Percentiles rank a stretch among this genome's conserved stretches.
Evolutionary conservation across 495 filamentous ascomycete genomes (phyloP).

Genomic region (Podospora comata): DNA sequence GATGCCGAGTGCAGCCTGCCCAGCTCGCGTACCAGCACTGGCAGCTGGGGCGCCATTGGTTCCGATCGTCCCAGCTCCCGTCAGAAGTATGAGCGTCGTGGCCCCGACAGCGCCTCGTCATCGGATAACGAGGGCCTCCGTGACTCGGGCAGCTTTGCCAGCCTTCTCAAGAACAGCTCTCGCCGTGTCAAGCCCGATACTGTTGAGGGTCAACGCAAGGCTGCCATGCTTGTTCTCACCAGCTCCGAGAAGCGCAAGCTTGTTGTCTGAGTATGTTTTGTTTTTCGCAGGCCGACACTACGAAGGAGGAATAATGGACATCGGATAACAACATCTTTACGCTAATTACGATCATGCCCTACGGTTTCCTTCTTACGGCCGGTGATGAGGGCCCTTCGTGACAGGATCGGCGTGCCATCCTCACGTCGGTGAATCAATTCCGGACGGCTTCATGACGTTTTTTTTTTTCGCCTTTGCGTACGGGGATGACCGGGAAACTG

Average conservation of each 20-base stretch:
- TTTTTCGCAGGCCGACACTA: neutral
- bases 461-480: slow-evolving; percentile 16
- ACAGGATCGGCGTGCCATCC: slow-evolving; percentile 8
- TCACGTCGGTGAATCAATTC: slow-evolving; percentile 8
- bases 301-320: slow-evolving; percentile 1
- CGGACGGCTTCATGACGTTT: slow-evolving; percentile 27
- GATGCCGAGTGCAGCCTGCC: slow-evolving; percentile 65
- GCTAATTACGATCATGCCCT: slow-evolving; percentile 40
- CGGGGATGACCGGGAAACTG: slow-evolving; percentile 22
- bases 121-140: slow-evolving; percentile 40
- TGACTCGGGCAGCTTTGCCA: slow-evolving; percentile 50
- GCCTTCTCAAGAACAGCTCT: slow-evolving; percentile 54
- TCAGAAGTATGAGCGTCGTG: slow-evolving; percentile 60
- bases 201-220: slow-evolving; percentile 67
- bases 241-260: slow-evolving; percentile 86
- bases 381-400: slow-evolving; percentile 4
- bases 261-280: slow-evolving; percentile 16
- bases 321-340: slow-evolving; percentile 24
- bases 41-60: slow-evolving; percentile 70
- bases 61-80: slow-evolving; percentile 65
- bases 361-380: slow-evolving; percentile 21
- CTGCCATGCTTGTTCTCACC: slow-evolving; percentile 80
- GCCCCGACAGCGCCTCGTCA: slow-evolving; percentile 57
- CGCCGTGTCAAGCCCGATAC: slow-evolving; percentile 44
- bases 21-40: slow-evolving; percentile 73